Evolutionary conservation across 2,329 filamentous ascomycete genomes (phyloP), one percentile per base, ranked within the genome.

Genomic region (Diplodia intermedia): DNA sequence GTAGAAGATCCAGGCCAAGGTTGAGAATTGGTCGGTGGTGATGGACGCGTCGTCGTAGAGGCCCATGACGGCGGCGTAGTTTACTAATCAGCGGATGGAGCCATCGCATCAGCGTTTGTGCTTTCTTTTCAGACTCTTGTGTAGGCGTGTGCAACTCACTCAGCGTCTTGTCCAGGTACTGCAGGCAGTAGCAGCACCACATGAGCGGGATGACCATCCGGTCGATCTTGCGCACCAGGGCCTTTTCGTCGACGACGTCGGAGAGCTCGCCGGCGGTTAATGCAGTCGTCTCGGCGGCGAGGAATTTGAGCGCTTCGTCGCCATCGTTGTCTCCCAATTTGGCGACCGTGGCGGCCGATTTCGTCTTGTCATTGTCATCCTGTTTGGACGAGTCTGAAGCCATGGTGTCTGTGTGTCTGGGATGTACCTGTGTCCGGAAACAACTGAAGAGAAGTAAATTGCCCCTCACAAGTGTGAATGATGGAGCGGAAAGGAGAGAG

Each of bases 21-120:
- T 74, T 20, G 74, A 75, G 69, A 79, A 80, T n/a, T 81, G 73
- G 29, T 75, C 74, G 26, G 74, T 74, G 3, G 72, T 72, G 67
- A 81, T 73, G 31, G 71, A 67, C 1, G 78, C 74, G 68, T 80
- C 78, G 26, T 77, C 73, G 43, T 78, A 74, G 29, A 82, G 71
- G 14, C 79, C 79, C 77, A 81, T 81, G 43, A 81, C 77, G 15
- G 79, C 79, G 38, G 79, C 80, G 71, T 81, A 79, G 69, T 79
- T 81, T 70, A 80, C 72, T 3, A 80, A 68, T n/a, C n/a, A n/a
- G 4, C 33, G 33, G 33, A 11, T 8, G 11, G 36, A 12, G 9
- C 77, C 70, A 2, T 18, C 8, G 31, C 11, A 20, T 20, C 40
- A 23, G n/a, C 33, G n/a, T 53, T 15, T 11, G 33, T 36, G 7